These are phyloP conservation scores for Hortaea werneckii DNA, from an alignment of 2,329 filamentous ascomycete species.

Conservation along the genomic window DNA sequence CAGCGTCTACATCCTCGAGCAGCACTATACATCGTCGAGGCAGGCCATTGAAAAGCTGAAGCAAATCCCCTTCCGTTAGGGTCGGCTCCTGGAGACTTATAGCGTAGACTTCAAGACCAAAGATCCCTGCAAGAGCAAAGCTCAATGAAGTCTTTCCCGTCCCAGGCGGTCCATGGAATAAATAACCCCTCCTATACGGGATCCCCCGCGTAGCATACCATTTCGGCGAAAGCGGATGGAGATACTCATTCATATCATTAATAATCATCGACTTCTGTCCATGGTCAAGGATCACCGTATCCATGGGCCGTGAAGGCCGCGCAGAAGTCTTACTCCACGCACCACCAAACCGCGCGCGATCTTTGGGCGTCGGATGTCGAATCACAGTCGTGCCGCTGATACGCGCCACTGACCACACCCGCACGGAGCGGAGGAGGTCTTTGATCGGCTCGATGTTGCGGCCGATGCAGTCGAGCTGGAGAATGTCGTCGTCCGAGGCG, in stretches of 20 bases:
- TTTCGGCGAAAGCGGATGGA: conserved; percentile 59
- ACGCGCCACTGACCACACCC: conserved; percentile 33
- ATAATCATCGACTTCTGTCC: conserved; percentile 57
- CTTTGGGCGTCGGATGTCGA: conserved; percentile 35
- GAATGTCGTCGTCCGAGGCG: conserved; percentile 28
- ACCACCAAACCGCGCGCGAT: conserved; percentile 24
- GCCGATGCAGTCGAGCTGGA: conserved; percentile 39
- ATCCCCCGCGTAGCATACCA: conserved; percentile 82
- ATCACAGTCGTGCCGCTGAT: conserved; percentile 37
- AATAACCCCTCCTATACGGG: conserved; percentile 73
- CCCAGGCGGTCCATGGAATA: conserved; percentile 59
- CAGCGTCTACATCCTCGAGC: conserved; percentile 40
- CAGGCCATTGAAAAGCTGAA: conserved; percentile 33
- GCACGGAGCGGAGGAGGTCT: conserved; percentile 34
- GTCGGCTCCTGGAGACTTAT: conserved; percentile 53
- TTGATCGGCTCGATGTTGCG: conserved; percentile 40
- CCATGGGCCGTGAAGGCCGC: conserved; percentile 59
- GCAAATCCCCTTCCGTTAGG: conserved; percentile 56
- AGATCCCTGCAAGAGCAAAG: conserved; percentile 37
- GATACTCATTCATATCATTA: conserved; percentile 66
- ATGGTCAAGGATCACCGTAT: conserved; percentile 63
- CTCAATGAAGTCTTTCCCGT: conserved; percentile 29
- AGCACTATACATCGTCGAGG: conserved; percentile 37
- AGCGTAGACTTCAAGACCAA: conserved; percentile 37
- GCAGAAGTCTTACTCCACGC: conserved; percentile 34